Base-by-base conservation (phyloP, 306 rosid genomes). In the Prunus padus region DNA sequence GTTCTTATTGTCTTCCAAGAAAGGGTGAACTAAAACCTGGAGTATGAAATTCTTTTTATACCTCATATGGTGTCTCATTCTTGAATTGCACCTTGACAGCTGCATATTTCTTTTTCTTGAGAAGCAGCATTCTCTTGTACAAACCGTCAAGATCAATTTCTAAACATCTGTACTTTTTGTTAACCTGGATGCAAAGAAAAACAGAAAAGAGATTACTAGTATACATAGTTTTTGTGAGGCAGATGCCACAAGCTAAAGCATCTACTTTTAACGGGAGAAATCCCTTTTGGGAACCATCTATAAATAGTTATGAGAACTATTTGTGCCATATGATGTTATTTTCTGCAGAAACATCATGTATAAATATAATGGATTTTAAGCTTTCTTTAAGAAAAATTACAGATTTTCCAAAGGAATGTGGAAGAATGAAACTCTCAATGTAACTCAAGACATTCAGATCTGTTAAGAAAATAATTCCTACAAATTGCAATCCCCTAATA, bases 111-210 rank as follows among this genome's bases (percentile, higher is more conserved):
- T 95, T 95, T 85, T 95, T 95, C 93, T 95, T 95, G 44, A 95
- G 96, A 76, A 95, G 97, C 71, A 95, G 86, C 99, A 95, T 95
- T 83, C 99, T 92, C 89, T 90, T 95, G 82, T 95, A 95, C 84
- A 95, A 73, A 78, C 97, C 97, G 59, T 95, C 98, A 56, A 92
- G 96, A 84, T 95, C 98, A 80, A 95, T 95, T 89, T 92, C 97
- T 86, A 92, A 83, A 77, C 97, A 92, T 72, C 62, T 88, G 69
- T 95, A 95, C 78, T 92, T 95, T 89, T 90, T 95, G 85, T 95
- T 95, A 79, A 95, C 97, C 99, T 95, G 66, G 74, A 75, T 64
- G 52, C 63, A 81, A 81, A 75, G 44, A 67, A 57, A 82, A 73
- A 74, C 55, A 77, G 44, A 59, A 82, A 76, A 9, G 8, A 37